These are phyloP conservation scores for Mycothermus thermophilus DNA, from an alignment of 495 filamentous ascomycete genomes.

Conservation along the genomic window DNA sequence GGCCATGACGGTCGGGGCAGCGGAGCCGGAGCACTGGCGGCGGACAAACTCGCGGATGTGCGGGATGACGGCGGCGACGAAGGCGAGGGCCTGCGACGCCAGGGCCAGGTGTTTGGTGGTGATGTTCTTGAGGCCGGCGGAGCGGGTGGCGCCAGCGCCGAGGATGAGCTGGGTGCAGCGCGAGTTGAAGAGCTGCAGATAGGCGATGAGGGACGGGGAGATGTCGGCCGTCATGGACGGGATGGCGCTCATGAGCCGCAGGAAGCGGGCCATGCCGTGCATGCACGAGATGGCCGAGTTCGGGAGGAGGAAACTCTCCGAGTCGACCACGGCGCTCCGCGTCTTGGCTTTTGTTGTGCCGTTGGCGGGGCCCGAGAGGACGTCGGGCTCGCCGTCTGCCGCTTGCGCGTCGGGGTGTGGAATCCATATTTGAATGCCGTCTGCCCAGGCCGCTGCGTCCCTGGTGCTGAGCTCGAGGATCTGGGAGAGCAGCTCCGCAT, in stretches of 20 bases:
- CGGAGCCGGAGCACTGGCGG: slow-evolving; percentile 47
- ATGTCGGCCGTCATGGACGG: slow-evolving; percentile 81
- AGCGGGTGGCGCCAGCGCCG: slow-evolving; percentile 79
- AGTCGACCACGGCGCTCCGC: slow-evolving; percentile 65
- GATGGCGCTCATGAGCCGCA: slow-evolving; percentile 68
- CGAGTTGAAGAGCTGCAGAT: slow-evolving; percentile 84
- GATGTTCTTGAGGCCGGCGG: slow-evolving; percentile 91
- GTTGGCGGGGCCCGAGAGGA: slow-evolving; percentile 28
- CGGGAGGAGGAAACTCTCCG: slow-evolving; percentile 73
- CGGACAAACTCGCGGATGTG: slow-evolving; percentile 86
- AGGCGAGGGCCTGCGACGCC: slow-evolving; percentile 77
- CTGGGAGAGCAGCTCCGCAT: slow-evolving; percentile 46
- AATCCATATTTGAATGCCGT: slow-evolving; percentile 58
- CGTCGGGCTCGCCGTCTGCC: slow-evolving; percentile 8
- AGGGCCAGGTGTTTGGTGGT: slow-evolving; percentile 91
- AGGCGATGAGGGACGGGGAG: slow-evolving; percentile 45
- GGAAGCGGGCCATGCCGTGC: slow-evolving; percentile 63
- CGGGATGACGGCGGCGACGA: slow-evolving; percentile 75
- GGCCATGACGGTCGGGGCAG: slow-evolving; percentile 44
- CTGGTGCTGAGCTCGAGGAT: slow-evolving; percentile 69
- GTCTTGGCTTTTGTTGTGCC: slow-evolving; percentile 50
- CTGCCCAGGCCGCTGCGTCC: slow-evolving; percentile 62
- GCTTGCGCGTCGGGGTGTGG: slow-evolving; percentile 27
- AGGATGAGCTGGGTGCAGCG: slow-evolving; percentile 87
- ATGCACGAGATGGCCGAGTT: slow-evolving; percentile 68